Percentiles rank a stretch among this genome's conserved stretches.
These are phyloP conservation scores for Volutella citrinella DNA, from an alignment of 2,329 filamentous ascomycete species.

Conservation along the genomic window DNA sequence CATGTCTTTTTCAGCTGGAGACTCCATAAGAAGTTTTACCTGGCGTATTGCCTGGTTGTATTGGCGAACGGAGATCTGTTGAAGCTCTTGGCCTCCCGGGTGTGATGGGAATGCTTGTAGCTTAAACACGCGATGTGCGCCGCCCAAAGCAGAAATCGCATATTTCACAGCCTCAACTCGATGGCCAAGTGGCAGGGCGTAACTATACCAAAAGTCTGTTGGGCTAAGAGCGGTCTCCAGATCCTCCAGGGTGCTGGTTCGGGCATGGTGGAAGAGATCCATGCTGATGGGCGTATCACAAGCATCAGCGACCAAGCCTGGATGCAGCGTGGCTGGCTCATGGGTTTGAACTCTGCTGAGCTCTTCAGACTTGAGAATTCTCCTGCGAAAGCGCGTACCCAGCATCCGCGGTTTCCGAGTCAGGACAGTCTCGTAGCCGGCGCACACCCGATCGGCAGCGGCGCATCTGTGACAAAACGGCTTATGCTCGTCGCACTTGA, in stretches of 20 bases:
- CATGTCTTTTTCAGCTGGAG: not conserved
- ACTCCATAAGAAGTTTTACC: not conserved
- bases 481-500: constrained; percentile 3
- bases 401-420: too few species aligned
- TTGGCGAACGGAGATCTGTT: not conserved
- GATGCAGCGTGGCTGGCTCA: not conserved
- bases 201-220: not conserved
- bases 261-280: not conserved
- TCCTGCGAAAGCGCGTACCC: too few species aligned
- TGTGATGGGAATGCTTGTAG: not conserved
- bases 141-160: constrained; percentile 1
- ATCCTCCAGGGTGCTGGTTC: not conserved
- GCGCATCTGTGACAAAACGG: not conserved
- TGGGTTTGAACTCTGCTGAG: not conserved
- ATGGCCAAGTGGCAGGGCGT: constrained; percentile 1
- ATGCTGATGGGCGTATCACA: not conserved
- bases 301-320: not conserved
- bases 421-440: not conserved
- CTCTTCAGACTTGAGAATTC: too few species aligned
- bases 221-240: not conserved
- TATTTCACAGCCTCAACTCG: not conserved
- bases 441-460: not conserved
- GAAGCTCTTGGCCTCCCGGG: too few species aligned
- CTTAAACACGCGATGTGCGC: not conserved
- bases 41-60: constrained; percentile 2